Evolutionary conservation across 768 basidiomycete genomes (phyloP).

Genomic region (Hemileccinum impolitum): DNA sequence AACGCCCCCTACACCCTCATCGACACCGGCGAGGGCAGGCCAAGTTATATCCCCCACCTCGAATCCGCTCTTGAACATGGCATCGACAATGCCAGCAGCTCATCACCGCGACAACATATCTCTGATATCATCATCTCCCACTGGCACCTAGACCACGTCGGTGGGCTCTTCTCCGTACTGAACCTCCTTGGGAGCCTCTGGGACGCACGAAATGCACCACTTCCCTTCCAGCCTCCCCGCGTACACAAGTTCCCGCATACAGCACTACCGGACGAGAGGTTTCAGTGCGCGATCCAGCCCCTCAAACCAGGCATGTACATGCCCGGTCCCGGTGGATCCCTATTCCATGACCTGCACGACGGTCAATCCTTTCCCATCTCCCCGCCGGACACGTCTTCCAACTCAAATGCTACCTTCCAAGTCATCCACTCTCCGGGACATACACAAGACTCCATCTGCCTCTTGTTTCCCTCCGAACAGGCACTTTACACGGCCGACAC

Average conservation of each 20-base stretch:
- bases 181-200: constrained; percentile 61
- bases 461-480: constrained; percentile 64
- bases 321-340: constrained; percentile 38
- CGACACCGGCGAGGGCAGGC: constrained; percentile 77
- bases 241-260: constrained; percentile 69
- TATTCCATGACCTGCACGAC: constrained; percentile 59
- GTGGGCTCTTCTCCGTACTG: constrained; percentile 72
- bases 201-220: constrained; percentile 43
- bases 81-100: not conserved
- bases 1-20: constrained; percentile 72
- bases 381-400: not conserved
- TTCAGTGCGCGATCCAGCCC: constrained; percentile 38
- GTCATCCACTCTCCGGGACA: constrained; percentile 90
- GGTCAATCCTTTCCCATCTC: constrained; percentile 47
- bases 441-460: constrained; percentile 78
- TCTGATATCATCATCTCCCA: constrained; percentile 93
- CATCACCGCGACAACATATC: constrained; percentile 38
- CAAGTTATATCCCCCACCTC: constrained; percentile 65
- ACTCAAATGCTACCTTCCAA: constrained; percentile 36
- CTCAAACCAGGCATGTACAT: constrained; percentile 43
- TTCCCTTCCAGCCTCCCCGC: constrained; percentile 60
- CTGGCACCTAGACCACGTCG: constrained; percentile 84
- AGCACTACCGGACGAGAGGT: constrained; percentile 24
- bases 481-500: constrained; percentile 90
- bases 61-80: constrained; percentile 56